Percentiles rank a stretch among this genome's conserved stretches.
phyloP scores from a whole-genome alignment of 805 yeast genomes.

The Hanseniaspora guilliermondii region DNA sequence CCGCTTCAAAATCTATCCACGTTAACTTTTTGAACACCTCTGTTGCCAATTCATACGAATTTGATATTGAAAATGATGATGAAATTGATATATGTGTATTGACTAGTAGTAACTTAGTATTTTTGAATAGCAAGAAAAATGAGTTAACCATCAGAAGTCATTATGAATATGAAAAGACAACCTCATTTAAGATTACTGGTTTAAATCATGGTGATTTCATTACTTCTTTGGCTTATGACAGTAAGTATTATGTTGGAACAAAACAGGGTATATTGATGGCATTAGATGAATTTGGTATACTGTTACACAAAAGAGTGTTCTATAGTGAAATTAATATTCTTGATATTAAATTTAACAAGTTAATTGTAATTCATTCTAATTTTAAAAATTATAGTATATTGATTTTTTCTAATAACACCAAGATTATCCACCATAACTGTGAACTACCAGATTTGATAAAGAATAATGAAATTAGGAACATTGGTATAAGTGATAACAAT shows the following conservation, averaged over 20 bases:
- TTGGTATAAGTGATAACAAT: conserved; percentile 2
- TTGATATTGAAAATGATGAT: not conserved
- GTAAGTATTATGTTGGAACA: not conserved
- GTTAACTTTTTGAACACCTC: conserved; percentile 5
- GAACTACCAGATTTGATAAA: not conserved
- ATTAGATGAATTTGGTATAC: not conserved
- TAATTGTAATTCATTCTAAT: not conserved
- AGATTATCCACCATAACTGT: not conserved
- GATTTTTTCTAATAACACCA: not conserved
- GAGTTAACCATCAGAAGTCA: not conserved
- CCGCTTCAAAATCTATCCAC: not conserved
- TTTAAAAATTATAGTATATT: not conserved
- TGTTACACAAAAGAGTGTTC: not conserved
- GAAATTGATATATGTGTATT: not conserved
- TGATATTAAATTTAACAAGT: not conserved
- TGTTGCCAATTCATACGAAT: conserved; percentile 3
- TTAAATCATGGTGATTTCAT: not conserved
- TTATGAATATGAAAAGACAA: not conserved
- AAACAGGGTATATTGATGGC: not conserved
- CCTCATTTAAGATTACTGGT: not conserved
- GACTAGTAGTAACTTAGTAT: not conserved
- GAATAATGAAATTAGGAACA: not conserved
- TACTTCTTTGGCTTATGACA: not conserved
- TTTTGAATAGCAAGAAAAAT: not conserved
- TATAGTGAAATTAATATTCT: not conserved